phyloP scores from a whole-genome alignment of 2,329 filamentous ascomycete species.

The Corniculantispora saksenae region DNA sequence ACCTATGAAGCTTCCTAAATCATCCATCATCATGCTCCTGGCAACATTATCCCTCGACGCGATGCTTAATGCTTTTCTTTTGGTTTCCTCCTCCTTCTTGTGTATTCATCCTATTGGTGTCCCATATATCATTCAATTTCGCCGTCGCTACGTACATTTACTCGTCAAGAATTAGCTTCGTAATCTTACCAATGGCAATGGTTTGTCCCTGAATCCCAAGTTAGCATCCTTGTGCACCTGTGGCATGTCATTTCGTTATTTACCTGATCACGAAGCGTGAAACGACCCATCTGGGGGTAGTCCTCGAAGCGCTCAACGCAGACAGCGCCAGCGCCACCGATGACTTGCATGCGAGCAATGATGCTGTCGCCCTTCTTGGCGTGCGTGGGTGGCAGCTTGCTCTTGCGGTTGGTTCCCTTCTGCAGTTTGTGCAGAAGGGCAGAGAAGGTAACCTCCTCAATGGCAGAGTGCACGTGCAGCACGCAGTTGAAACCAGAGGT shows the following conservation, averaged over 20 bases:
- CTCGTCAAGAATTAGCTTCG: constrained; percentile 67
- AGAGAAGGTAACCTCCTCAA: constrained; percentile 93
- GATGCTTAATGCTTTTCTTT: constrained; percentile 14
- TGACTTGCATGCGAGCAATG: constrained; percentile 88
- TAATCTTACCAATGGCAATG: constrained; percentile 99
- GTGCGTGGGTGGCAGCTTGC: constrained; percentile 89
- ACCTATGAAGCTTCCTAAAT: neutral
- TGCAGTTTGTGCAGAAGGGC: constrained; percentile 90
- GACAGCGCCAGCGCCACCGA: constrained; percentile 79
- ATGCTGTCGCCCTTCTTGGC: constrained; percentile 81
- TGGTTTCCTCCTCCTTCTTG: constrained; percentile 17
- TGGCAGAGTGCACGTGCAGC: constrained; percentile 93
- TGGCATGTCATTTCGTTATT: constrained; percentile 26
- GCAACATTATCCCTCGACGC: neutral
- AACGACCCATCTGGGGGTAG: constrained; percentile 89
- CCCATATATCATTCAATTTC: constrained; percentile 1
- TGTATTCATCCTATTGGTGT: neutral
- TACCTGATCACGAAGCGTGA: constrained; percentile 87
- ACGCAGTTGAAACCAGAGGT: constrained; percentile 97
- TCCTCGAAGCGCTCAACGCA: constrained; percentile 96
- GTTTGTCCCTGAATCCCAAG: constrained; percentile 77
- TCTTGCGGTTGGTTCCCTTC: constrained; percentile 90
- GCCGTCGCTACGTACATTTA: neutral
- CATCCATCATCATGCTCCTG: neutral
- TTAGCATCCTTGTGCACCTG: constrained; percentile 25